A percentile compares a stretch with the other conserved stretches of the same genome.
Evolutionary conservation across 2,329 filamentous ascomycete genomes (phyloP).

Genomic region (Colletotrichum somersetense): DNA sequence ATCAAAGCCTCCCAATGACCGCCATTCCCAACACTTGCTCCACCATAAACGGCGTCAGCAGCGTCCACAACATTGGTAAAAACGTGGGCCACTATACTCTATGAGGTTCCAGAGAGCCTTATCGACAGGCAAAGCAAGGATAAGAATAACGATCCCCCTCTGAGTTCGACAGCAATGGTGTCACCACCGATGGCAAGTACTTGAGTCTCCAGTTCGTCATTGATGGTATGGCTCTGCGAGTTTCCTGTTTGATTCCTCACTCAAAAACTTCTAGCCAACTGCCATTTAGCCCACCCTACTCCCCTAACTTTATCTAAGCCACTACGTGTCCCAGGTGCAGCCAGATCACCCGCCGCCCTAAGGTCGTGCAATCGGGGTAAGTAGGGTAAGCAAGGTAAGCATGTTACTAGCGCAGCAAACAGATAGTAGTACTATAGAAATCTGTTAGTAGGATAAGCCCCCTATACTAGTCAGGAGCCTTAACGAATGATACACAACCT

Average conservation of each 20-base stretch:
- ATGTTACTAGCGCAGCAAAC: too few species aligned
- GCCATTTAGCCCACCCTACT: constrained; percentile 62
- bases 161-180: constrained; percentile 54
- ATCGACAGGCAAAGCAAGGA: constrained; percentile 68
- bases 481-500: too few species aligned
- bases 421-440: too few species aligned
- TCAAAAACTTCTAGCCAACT: background rate
- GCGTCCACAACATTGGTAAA: constrained; percentile 63
- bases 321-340: too few species aligned
- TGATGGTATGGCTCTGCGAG: constrained; percentile 61
- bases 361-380: too few species aligned
- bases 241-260: constrained; percentile 16
- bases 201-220: constrained; percentile 65
- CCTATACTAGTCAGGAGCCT: too few species aligned
- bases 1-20: constrained; percentile 50
- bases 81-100: constrained; percentile 65
- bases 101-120: constrained; percentile 69
- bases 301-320: constrained; percentile 65
- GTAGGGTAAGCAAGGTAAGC: too few species aligned
- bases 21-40: constrained; percentile 66
- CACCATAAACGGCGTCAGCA: constrained; percentile 53
- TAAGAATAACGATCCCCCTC: constrained; percentile 58
- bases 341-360: too few species aligned
- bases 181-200: constrained; percentile 66
- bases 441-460: too few species aligned